Conservation (phyloP, 78 protist genomes). For the Tieghemostelium lacteum region DNA sequence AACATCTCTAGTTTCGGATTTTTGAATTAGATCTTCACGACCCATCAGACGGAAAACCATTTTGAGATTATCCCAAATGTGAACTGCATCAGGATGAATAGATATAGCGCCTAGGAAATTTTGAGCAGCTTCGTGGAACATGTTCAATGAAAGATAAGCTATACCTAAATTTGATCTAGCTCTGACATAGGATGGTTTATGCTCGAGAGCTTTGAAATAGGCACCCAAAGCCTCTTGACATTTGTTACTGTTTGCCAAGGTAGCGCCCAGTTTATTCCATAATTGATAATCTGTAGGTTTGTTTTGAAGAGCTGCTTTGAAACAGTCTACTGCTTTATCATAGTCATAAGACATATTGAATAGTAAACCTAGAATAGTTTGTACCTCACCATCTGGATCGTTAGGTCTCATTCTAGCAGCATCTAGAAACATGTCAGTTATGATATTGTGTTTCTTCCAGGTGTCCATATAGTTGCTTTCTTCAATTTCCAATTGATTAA, state of each 20-base stretch:
- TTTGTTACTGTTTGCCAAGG: conserved; percentile 88
- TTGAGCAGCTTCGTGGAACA: conserved; percentile 81
- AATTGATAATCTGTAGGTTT: conserved; percentile 79
- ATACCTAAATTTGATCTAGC: conserved; percentile 93
- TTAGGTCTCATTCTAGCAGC: conserved; percentile 82
- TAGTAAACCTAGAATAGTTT: conserved; percentile 88
- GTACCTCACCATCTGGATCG: conserved; percentile 88
- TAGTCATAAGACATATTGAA: conserved; percentile 87
- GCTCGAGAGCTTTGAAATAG: conserved; percentile 86
- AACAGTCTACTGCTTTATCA: conserved; percentile 89
- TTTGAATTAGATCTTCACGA: conserved; percentile 65
- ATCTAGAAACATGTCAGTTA: conserved; percentile 58
- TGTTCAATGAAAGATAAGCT: conserved; percentile 80
- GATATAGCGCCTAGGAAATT: conserved; percentile 81
- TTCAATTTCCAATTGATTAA: conserved; percentile 1
- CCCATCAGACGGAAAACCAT: conserved; percentile 53
- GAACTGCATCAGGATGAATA: conserved; percentile 71
- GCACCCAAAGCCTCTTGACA: conserved; percentile 90
- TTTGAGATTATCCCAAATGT: conserved; percentile 81
- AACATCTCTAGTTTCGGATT: conserved; percentile 4
- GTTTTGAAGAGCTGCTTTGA: conserved; percentile 81
- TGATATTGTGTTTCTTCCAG: conserved; percentile 36
- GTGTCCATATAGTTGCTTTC: conserved; percentile 14
- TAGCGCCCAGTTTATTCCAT: conserved; percentile 97
- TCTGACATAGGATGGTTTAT: conserved; percentile 91